Percentiles rank a stretch among this genome's conserved stretches.
phyloP scores from a whole-genome alignment of 352 stramenopile genomes.

The Globisporangium lucens region DNA sequence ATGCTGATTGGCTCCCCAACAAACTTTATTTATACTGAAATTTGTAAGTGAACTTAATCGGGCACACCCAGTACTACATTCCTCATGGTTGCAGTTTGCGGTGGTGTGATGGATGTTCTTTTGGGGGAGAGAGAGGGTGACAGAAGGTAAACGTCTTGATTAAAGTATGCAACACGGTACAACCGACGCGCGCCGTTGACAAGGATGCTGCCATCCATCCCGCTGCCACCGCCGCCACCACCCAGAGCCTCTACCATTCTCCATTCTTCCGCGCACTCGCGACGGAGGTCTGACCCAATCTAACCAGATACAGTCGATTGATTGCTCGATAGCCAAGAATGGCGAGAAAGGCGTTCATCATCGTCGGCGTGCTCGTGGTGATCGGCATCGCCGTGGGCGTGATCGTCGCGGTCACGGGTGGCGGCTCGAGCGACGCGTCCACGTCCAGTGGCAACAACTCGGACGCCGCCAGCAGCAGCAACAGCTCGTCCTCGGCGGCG shows the following conservation, averaged over 20 bases:
- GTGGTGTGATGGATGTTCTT: not conserved
- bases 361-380: conserved; percentile 62
- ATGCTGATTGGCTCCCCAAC: not conserved
- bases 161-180: not conserved
- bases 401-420: conserved; percentile 58
- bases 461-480: conserved; percentile 12
- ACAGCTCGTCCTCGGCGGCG: conserved; percentile 7
- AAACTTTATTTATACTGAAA: not conserved
- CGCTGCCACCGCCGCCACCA: not conserved
- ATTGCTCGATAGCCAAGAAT: conserved; percentile 6
- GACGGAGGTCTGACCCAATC: not conserved
- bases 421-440: conserved; percentile 26
- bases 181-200: not conserved
- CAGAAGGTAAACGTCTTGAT: not conserved
- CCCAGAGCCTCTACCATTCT: conserved; percentile 2
- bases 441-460: conserved; percentile 22
- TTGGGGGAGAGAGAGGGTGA: not conserved
- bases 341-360: conserved; percentile 63
- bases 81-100: not conserved
- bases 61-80: not conserved
- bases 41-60: not conserved
- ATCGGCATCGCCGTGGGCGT: conserved; percentile 62
- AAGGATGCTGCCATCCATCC: not conserved
- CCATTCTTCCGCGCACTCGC: conserved; percentile 16
- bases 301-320: not conserved